Conservation (phyloP, 305 asterid genomes). For the Fraxinus xanthoxyloides region DNA sequence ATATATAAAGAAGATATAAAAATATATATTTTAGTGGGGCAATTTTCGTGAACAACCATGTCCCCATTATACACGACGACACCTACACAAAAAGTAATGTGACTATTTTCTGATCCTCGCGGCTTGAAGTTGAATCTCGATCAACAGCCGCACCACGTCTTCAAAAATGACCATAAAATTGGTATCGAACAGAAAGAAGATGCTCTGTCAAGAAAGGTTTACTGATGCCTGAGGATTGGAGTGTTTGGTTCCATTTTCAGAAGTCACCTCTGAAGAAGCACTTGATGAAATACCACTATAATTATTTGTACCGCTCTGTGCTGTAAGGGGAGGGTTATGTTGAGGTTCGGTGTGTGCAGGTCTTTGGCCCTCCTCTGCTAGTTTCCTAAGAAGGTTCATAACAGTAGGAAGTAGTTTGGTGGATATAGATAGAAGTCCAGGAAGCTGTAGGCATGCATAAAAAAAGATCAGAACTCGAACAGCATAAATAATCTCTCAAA, state of each 20-base stretch:
- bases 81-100: slow-evolving; percentile 34
- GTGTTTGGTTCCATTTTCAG: slow-evolving; percentile 69
- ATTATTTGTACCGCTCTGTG: slow-evolving; percentile 32
- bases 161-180: neutral
- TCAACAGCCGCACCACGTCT: neutral
- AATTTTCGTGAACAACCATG: slow-evolving; percentile 11
- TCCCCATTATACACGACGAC: slow-evolving; percentile 24
- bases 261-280: slow-evolving; percentile 65
- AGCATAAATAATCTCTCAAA: neutral
- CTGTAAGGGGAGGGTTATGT: slow-evolving; percentile 38
- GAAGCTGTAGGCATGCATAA: slow-evolving; percentile 52
- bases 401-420: slow-evolving; percentile 90
- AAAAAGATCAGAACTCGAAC: neutral
- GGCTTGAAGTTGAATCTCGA: neutral
- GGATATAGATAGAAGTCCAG: slow-evolving; percentile 83
- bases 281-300: slow-evolving; percentile 47
- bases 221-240: slow-evolving; percentile 47
- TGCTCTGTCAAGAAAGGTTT: slow-evolving; percentile 23
- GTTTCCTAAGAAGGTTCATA: slow-evolving; percentile 78
- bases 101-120: slow-evolving; percentile 25
- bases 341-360: slow-evolving; percentile 47
- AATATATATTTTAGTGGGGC: slow-evolving; percentile 25
- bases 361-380: slow-evolving; percentile 91
- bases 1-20: slow-evolving; percentile 2
- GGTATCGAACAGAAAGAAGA: slow-evolving; percentile 2